phyloP scores from a whole-genome alignment of 1,284 basidiomycete species.

The Cryptococcus floricola region DNA sequence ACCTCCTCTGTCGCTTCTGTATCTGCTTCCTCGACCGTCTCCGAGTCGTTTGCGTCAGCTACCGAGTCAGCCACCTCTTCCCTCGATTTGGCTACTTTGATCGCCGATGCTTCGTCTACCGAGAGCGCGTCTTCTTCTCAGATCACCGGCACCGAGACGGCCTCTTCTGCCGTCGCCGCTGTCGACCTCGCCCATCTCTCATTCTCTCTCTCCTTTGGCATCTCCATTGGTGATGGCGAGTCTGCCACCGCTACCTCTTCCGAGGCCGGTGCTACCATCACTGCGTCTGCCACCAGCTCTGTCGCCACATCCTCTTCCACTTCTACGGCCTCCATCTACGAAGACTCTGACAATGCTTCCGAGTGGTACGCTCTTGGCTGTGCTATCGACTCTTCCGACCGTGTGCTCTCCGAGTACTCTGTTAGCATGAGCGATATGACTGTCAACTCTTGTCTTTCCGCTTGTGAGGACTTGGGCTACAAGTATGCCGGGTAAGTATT shows the following conservation, averaged over 20 bases:
- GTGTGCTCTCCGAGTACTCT: conserved; percentile 21
- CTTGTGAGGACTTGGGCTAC: conserved; percentile 40
- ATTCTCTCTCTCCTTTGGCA: not conserved
- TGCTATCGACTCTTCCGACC: conserved; percentile 24
- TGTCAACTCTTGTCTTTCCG: conserved; percentile 37
- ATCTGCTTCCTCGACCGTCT: conserved; percentile 1
- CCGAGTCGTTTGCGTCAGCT: conserved; percentile 7
- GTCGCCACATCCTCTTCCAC: conserved; percentile 9
- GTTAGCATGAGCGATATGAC: conserved; percentile 24
- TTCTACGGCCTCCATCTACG: conserved; percentile 16
- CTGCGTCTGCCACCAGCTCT: conserved; percentile 16
- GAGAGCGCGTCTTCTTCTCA: conserved; percentile 1
- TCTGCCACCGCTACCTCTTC: conserved; percentile 7
- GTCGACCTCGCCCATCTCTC: not conserved
- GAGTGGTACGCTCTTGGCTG: conserved; percentile 44
- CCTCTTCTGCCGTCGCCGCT: conserved; percentile 6
- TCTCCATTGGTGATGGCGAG: conserved; percentile 4
- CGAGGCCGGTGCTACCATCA: conserved; percentile 6
- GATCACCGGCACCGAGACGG: conserved; percentile 2
- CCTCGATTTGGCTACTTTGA: conserved; percentile 4
- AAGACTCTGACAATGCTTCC: conserved; percentile 20
- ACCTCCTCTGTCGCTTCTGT: conserved; percentile 14
- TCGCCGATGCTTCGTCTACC: conserved; percentile 2
- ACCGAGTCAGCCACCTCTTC: conserved; percentile 13
- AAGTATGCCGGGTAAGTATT: conserved; percentile 32